phyloP scores from a whole-genome alignment of 139 green algal species.

The Ettlia oleoabundans region DNA sequence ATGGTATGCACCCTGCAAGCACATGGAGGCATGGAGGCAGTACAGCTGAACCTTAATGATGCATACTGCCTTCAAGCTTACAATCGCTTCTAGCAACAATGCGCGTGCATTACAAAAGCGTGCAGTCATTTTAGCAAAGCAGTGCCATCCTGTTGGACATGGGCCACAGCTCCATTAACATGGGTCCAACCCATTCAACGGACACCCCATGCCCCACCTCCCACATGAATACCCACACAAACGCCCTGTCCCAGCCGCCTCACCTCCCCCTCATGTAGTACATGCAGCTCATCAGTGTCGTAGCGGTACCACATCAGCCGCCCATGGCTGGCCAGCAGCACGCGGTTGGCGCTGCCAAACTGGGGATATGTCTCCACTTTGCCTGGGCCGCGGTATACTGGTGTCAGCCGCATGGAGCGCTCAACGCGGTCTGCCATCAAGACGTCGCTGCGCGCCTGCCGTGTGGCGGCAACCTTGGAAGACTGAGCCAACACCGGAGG shows the following conservation, averaged over 20 bases:
- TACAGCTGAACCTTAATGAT: no score
- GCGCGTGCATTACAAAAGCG: no score
- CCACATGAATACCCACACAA: background rate
- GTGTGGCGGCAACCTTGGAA: no score
- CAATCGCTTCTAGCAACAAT: no score
- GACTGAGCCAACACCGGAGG: no score
- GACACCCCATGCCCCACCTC: no score
- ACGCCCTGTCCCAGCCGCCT: background rate
- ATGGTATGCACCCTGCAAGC: constrained; percentile 73
- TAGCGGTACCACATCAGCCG: constrained; percentile 74
- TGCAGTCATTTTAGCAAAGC: background rate
- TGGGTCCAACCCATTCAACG: no score
- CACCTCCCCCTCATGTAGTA: constrained; percentile 77
- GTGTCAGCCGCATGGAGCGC: constrained; percentile 12
- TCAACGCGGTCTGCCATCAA: background rate
- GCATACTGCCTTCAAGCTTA: no score
- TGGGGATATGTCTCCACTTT: constrained; percentile 28
- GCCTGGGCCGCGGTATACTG: background rate
- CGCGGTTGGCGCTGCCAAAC: constrained; percentile 21
- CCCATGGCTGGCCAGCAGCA: constrained; percentile 69
- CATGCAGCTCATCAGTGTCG: constrained; percentile 43
- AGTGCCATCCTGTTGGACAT: background rate
- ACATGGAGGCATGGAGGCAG: background rate
- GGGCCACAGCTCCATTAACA: no score
- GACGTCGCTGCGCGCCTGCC: background rate